A percentile compares a stretch with the other conserved stretches of the same genome.
These are phyloP conservation scores for Termitomyces sp. DNA, from an alignment of 768 basidiomycete genomes.

Conservation along the genomic window DNA sequence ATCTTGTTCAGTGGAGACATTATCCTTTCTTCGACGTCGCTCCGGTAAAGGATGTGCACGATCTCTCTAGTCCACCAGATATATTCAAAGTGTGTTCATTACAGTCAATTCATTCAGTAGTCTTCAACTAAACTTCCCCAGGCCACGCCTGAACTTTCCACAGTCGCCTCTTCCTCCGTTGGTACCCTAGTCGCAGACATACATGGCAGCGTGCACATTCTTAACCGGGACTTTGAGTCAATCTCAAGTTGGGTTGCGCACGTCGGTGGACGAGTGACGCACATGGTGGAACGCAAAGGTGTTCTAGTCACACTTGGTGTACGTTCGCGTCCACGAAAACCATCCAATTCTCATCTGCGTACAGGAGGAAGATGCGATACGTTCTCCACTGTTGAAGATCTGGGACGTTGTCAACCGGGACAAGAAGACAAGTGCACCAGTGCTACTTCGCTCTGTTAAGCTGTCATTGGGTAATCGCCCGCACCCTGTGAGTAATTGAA, in stretches of 20 bases:
- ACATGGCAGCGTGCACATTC: constrained; percentile 77
- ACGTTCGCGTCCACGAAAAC: constrained; percentile 28
- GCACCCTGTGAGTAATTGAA: constrained; percentile 57
- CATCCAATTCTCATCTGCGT: constrained; percentile 9
- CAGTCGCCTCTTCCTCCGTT: constrained; percentile 56
- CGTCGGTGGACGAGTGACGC: constrained; percentile 75
- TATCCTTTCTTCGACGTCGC: constrained; percentile 87
- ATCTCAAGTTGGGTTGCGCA: constrained; percentile 79
- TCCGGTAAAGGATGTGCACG: constrained; percentile 76
- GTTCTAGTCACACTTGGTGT: constrained; percentile 90
- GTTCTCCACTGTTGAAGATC: constrained; percentile 75
- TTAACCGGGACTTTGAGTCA: constrained; percentile 73
- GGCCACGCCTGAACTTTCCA: constrained; percentile 73
- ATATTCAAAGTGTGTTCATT: constrained; percentile 62
- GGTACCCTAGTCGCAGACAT: constrained; percentile 83
- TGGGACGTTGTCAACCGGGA: constrained; percentile 82
- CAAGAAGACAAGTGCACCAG: constrained; percentile 60
- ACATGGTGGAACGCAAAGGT: constrained; percentile 80
- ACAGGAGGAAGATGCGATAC: constrained; percentile 74
- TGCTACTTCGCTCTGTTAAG: constrained; percentile 71
- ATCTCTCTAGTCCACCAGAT: constrained; percentile 71
- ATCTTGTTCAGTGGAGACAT: constrained; percentile 66
- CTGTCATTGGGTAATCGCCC: constrained; percentile 75
- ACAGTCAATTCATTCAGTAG: background rate
- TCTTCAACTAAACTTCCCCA: constrained; percentile 22